Evolutionary conservation across 1,284 basidiomycete species (phyloP).

Genomic region (Mycena sp.): DNA sequence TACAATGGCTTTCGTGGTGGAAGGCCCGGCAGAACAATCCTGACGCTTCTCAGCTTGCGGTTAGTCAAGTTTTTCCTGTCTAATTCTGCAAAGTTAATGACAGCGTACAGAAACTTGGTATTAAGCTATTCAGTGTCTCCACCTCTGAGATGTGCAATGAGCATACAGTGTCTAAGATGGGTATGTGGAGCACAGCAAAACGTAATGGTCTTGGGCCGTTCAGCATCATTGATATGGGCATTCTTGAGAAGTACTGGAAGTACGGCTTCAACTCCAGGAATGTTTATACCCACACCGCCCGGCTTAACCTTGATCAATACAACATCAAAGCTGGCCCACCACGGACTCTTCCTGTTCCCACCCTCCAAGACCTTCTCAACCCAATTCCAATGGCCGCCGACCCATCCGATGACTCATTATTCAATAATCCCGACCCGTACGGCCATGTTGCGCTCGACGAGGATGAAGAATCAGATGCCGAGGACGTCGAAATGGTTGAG

Average conservation of each 20-base stretch:
- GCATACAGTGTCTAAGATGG: constrained; percentile 22
- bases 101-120: constrained; percentile 21
- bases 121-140: constrained; percentile 27
- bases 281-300: neutral
- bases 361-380: neutral
- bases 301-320: neutral
- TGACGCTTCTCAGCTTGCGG: constrained; percentile 8
- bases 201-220: constrained; percentile 19
- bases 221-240: constrained; percentile 20
- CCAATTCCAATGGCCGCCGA: neutral
- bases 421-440: neutral
- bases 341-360: neutral
- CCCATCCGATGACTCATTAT: neutral
- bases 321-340: too few relatives aligned
- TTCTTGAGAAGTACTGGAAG: constrained; percentile 26
- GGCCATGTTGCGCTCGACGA: neutral
- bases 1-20: neutral
- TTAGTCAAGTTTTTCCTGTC: neutral
- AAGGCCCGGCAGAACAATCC: constrained; percentile 7
- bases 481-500: too few relatives aligned
- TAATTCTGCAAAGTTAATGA: neutral
- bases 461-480: too few relatives aligned
- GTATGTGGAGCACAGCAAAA: constrained; percentile 24
- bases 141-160: constrained; percentile 32
- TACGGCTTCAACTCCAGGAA: too few relatives aligned